Base-by-base conservation (phyloP, 2,329 filamentous ascomycete species). In the Cordyceps tenuipes region DNA sequence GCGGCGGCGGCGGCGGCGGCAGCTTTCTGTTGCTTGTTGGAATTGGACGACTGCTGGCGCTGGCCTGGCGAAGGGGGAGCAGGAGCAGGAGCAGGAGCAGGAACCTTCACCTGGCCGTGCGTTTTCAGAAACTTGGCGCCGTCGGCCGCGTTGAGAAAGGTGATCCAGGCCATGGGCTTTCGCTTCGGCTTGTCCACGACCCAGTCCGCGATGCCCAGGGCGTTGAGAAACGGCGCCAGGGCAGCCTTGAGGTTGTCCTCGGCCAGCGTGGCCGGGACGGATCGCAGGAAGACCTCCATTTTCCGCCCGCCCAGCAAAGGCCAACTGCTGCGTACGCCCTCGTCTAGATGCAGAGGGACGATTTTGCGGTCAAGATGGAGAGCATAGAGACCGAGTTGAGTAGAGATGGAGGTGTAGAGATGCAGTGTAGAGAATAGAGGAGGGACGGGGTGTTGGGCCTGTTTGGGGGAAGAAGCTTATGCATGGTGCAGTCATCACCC, bases 281-380 rank as follows among this genome's bases (percentile, higher is more conserved):
- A 73, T 15, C 57, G 63, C 39, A 82, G 64, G 41, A 75, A 76
- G 13, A 79, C 73, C 62, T 82, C 78, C 75, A 83, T 82, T 29
- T 29, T n/a, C n/a, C 29, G 4, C 3, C 29, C 29, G 7, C 29
- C 29, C 29, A 29, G 29, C 29, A 29, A 29, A 29, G 29, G 29
- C 29, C 5, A 29, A 29, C 29, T 29, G 5, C 29, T 8, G 29
- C 29, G 29, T 29, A 29, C 29, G 29, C 29, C 29, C 29, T 29
- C 4, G 5, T 6, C 29, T 8, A 29, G 29, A 29, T 6, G 29
- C 29, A 29, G 5, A 5, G 3, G 29, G 29, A 6, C 7, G 29
- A 5, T 23, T 23, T 23, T 23, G 2, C 23, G 2, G 23, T 23
- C 2, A 23, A 23, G 2, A 3, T 23, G 23, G 3, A 23, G 23